These are phyloP conservation scores for Nigrospora oryzae DNA, from an alignment of 2,329 filamentous ascomycete species.

Conservation along the genomic window DNA sequence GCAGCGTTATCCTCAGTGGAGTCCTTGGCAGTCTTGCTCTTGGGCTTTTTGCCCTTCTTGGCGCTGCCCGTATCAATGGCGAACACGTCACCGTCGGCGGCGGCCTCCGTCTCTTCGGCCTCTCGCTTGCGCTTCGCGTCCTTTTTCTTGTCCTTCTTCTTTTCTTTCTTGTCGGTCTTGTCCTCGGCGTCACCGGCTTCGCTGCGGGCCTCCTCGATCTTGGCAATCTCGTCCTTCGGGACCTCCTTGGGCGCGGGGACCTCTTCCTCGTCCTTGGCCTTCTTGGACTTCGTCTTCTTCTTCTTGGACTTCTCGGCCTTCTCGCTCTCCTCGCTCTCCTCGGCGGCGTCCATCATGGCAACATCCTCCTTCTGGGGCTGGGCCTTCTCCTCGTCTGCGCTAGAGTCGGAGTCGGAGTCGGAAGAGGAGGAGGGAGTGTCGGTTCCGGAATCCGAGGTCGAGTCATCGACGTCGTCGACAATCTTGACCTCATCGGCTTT, in stretches of 20 bases:
- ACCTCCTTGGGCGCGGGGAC: constrained; percentile 7
- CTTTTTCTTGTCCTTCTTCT: constrained; percentile 13
- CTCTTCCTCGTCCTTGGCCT: background rate
- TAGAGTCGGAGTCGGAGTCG: background rate
- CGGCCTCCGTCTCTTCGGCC: constrained; percentile 6
- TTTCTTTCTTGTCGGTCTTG: constrained; percentile 7
- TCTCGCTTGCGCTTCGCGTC: constrained; percentile 14
- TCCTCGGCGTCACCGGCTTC: constrained; percentile 1
- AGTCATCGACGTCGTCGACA: background rate
- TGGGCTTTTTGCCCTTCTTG: constrained; percentile 7
- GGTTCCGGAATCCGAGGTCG: no score
- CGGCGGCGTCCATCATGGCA: background rate
- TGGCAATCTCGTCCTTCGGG: constrained; percentile 19
- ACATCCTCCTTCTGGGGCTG: background rate
- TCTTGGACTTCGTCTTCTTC: constrained; percentile 18
- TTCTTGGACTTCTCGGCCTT: constrained; percentile 10
- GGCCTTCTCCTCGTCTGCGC: background rate
- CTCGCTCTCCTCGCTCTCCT: constrained; percentile 5
- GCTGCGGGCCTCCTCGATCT: constrained; percentile 11
- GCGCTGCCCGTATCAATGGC: constrained; percentile 6
- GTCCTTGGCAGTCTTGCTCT: background rate
- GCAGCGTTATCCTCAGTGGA: background rate
- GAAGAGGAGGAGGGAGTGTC: background rate
- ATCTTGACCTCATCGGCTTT: no score
- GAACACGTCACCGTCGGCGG: constrained; percentile 3